phyloP scores from a whole-genome alignment of 805 yeast species.

The Wickerhamiella brachini region DNA sequence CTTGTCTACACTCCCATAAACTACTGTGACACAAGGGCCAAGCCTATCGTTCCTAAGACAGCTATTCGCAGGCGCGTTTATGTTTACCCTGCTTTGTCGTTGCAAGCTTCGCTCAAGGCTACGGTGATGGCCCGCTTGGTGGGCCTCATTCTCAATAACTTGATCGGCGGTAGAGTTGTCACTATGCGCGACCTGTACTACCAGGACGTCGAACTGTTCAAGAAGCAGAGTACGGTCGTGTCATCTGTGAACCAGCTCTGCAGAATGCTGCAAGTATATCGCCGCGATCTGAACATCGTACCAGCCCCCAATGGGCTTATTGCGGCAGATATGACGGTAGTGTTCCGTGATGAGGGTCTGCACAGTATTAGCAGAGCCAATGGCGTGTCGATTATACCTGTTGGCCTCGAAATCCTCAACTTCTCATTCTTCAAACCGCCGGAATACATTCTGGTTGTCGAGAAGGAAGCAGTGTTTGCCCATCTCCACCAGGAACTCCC shows the following conservation, averaged over 20 bases:
- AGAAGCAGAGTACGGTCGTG: slow-evolving; percentile 32
- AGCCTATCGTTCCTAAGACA: not conserved
- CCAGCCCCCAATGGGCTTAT: slow-evolving; percentile 47
- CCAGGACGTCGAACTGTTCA: slow-evolving; percentile 39
- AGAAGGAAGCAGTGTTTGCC: slow-evolving; percentile 36
- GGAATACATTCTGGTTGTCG: slow-evolving; percentile 31
- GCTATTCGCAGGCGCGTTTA: not conserved
- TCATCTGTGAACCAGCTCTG: slow-evolving; percentile 28
- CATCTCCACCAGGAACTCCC: slow-evolving; percentile 19
- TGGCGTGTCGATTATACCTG: slow-evolving; percentile 25
- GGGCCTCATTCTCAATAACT: slow-evolving; percentile 10
- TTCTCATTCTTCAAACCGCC: slow-evolving; percentile 17
- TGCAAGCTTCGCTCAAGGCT: not conserved
- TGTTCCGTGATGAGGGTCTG: slow-evolving; percentile 8
- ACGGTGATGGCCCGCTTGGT: slow-evolving; percentile 10
- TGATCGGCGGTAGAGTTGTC: slow-evolving; percentile 9
- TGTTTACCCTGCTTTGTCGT: not conserved
- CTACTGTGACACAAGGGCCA: not conserved
- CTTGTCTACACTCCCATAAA: not conserved
- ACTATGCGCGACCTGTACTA: slow-evolving; percentile 48
- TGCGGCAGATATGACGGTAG: slow-evolving; percentile 26
- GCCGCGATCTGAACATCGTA: slow-evolving; percentile 30
- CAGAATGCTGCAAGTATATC: slow-evolving; percentile 26
- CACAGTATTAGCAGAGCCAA: slow-evolving; percentile 12
- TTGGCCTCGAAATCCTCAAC: slow-evolving; percentile 18